Evolutionary conservation across 164 flowering plant genomes (phyloP).

Genomic region (Malania oleifera): DNA sequence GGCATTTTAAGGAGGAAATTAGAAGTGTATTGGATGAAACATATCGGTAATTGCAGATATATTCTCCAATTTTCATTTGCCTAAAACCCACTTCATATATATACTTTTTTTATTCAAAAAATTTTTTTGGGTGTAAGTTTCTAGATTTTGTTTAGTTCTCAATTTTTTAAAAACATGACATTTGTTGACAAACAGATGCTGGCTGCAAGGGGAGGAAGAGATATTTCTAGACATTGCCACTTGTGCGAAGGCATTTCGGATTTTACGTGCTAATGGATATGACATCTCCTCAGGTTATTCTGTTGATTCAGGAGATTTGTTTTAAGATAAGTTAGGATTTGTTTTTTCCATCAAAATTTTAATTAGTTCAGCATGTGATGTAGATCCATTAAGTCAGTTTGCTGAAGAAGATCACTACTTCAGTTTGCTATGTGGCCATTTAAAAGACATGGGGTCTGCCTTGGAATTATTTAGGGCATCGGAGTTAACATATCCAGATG

Average conservation of each 20-base stretch:
- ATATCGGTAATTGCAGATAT: slow-evolving; percentile 40
- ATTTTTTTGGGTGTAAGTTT: background rate
- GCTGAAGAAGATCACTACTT: slow-evolving; percentile 25
- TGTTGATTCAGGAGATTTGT: background rate
- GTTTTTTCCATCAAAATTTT: background rate
- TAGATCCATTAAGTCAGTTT: slow-evolving; percentile 41
- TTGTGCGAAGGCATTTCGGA: slow-evolving; percentile 70
- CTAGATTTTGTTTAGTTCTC: background rate
- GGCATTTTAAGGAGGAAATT: slow-evolving; percentile 63
- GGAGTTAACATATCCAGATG: slow-evolving; percentile 46
- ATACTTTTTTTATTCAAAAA: background rate
- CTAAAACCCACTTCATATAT: background rate
- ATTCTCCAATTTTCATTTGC: background rate
- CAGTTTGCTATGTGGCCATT: slow-evolving; percentile 28
- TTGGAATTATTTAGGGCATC: slow-evolving; percentile 64
- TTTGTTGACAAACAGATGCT: slow-evolving; percentile 39
- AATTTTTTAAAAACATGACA: background rate
- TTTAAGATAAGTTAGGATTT: background rate
- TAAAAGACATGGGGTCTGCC: slow-evolving; percentile 29
- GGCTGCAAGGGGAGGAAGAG: slow-evolving; percentile 70
- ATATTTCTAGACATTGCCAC: slow-evolving; percentile 49
- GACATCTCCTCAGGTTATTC: slow-evolving; percentile 56
- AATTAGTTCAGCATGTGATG: slow-evolving; percentile 9
- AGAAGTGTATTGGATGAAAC: slow-evolving; percentile 48
- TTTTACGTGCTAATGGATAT: slow-evolving; percentile 61